phyloP scores from a whole-genome alignment of 2,329 filamentous ascomycete genomes.

The Emericellopsis cladophorae region DNA sequence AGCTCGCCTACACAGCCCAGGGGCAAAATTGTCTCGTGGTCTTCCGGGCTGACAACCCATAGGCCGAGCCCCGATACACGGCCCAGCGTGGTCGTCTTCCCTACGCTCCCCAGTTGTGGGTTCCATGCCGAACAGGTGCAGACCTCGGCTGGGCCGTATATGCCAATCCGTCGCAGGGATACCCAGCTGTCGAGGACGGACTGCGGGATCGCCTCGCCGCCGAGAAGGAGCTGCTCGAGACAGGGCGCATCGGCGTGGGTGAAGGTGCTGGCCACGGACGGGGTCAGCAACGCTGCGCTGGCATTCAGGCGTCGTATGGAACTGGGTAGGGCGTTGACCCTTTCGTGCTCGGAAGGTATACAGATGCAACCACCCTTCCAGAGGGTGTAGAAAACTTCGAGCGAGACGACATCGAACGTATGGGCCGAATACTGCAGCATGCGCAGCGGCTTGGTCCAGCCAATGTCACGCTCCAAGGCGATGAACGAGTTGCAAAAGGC shows the following conservation, averaged over 20 bases:
- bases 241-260: slow-evolving; percentile 1
- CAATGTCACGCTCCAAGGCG: not conserved
- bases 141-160: slow-evolving; percentile 27
- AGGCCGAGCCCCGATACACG: slow-evolving; percentile 1
- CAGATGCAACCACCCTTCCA: not conserved
- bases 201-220: slow-evolving; percentile 14
- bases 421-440: not conserved
- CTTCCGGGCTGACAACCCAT: slow-evolving; percentile 25
- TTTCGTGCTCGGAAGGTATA: slow-evolving; percentile 5
- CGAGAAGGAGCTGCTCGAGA: slow-evolving; percentile 6
- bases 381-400: not conserved
- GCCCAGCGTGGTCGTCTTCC: slow-evolving; percentile 3
- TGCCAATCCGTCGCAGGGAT: slow-evolving; percentile 15
- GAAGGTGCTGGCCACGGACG: slow-evolving; percentile 5
- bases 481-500: slow-evolving; percentile 3
- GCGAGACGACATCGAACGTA: not conserved
- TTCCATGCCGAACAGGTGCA: not conserved
- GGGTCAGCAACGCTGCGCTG: slow-evolving; percentile 5
- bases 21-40: slow-evolving; percentile 10
- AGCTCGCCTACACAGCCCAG: slow-evolving; percentile 68
- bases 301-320: slow-evolving; percentile 4
- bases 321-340: slow-evolving; percentile 3
- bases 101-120: slow-evolving; percentile 17
- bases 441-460: slow-evolving; percentile 11
- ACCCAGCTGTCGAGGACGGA: slow-evolving; percentile 4